These are phyloP conservation scores for Neonectria sp. DNA, from an alignment of 2,329 filamentous ascomycete species.

Conservation along the genomic window DNA sequence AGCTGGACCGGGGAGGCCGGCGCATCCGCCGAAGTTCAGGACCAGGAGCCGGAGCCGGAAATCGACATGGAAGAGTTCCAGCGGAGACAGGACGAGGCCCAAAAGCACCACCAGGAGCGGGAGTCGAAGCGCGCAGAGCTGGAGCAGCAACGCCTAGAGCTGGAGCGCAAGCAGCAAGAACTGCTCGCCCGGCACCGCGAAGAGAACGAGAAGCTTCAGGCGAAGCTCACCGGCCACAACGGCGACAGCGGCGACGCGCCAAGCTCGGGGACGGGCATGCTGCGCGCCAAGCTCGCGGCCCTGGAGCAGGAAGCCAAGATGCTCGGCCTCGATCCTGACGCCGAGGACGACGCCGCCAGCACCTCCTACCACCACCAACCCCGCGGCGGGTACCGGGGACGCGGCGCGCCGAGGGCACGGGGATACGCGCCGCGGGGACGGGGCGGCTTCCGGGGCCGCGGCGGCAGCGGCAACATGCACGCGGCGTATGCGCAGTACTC, in stretches of 20 bases:
- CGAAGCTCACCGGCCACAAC: slow-evolving; percentile 60
- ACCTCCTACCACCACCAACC: slow-evolving; percentile 35
- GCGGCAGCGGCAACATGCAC: slow-evolving; percentile 63
- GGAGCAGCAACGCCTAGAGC: slow-evolving; percentile 72
- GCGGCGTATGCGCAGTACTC: slow-evolving; percentile 75
- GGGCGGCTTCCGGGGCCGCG: slow-evolving; percentile 59
- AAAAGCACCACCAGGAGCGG: slow-evolving; percentile 78
- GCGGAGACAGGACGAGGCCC: slow-evolving; percentile 79
- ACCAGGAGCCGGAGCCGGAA: slow-evolving; percentile 61
- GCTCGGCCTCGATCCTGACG: slow-evolving; percentile 76
- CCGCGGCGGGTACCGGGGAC: slow-evolving; percentile 52
- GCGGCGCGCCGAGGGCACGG: slow-evolving; percentile 44
- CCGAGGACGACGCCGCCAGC: slow-evolving; percentile 58
- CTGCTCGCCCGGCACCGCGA: slow-evolving; percentile 75
- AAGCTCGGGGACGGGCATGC: slow-evolving; percentile 70
- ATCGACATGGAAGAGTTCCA: slow-evolving; percentile 80
- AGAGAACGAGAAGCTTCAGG: slow-evolving; percentile 76
- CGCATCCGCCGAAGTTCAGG: slow-evolving; percentile 28
- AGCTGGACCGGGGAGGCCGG: slow-evolving; percentile 46
- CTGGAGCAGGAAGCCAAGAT: slow-evolving; percentile 80
- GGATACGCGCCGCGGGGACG: slow-evolving; percentile 55
- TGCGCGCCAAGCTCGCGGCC: slow-evolving; percentile 81
- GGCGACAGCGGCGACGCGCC: slow-evolving; percentile 46
- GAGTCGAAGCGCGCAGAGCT: slow-evolving; percentile 74
- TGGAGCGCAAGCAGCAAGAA: slow-evolving; percentile 76